Evolutionary conservation across 108 stramenopile species (phyloP).

Genomic region (Hondaea fermentalgiana): DNA sequence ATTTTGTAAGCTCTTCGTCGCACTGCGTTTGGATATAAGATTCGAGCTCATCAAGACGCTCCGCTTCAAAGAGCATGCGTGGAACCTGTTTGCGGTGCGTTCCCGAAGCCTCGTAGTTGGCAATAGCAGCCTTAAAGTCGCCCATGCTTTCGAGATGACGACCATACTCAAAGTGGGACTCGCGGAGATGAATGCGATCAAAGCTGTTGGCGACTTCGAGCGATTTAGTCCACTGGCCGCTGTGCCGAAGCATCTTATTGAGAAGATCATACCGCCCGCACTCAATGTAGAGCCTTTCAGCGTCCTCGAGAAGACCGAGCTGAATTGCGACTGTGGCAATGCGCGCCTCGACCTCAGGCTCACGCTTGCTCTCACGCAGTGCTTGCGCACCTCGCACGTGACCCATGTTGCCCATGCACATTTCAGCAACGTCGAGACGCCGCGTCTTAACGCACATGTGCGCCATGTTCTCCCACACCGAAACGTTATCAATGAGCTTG

Average conservation of each 20-base stretch:
- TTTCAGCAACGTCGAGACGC: constrained; percentile 62
- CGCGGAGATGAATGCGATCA: constrained; percentile 53
- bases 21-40: constrained; percentile 37
- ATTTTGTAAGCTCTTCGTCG: constrained; percentile 44
- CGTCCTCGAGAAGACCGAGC: constrained; percentile 55
- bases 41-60: constrained; percentile 46
- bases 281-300: constrained; percentile 49
- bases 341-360: constrained; percentile 42
- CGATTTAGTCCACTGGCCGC: constrained; percentile 52
- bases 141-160: constrained; percentile 34
- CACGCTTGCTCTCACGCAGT: constrained; percentile 41
- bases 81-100: constrained; percentile 47
- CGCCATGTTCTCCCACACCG: constrained; percentile 63
- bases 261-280: constrained; percentile 55
- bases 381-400: constrained; percentile 50
- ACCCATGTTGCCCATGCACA: constrained; percentile 61
- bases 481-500: constrained; percentile 36
- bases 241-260: constrained; percentile 45
- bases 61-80: constrained; percentile 47
- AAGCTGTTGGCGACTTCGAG: constrained; percentile 41
- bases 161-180: constrained; percentile 46
- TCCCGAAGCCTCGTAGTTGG: constrained; percentile 43
- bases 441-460: constrained; percentile 63
- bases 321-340: constrained; percentile 57
- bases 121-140: constrained; percentile 29